Evolutionary conservation across 2,329 filamentous ascomycete genomes (phyloP).

Genomic region (Hymenoscyphus fraxineus): DNA sequence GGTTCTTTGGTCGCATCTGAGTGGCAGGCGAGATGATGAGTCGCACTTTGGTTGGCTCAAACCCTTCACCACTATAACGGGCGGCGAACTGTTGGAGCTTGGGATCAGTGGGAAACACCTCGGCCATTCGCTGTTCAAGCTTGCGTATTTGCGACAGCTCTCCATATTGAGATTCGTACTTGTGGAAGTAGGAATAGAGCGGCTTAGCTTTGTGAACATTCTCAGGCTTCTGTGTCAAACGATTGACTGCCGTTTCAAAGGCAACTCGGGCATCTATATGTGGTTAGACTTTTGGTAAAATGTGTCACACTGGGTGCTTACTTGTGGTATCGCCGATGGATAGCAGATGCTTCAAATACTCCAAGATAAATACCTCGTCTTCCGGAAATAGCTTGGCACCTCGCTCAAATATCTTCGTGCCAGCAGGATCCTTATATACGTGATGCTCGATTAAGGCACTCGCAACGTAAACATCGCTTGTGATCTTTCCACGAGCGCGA

Average conservation of each 20-base stretch:
- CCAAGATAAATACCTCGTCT: conserved; percentile 87
- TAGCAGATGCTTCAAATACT: conserved; percentile 93
- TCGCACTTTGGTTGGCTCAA: conserved; percentile 77
- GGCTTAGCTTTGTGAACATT: conserved; percentile 72
- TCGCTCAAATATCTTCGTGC: conserved; percentile 92
- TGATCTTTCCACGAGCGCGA: conserved; percentile 78
- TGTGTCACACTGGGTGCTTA: conserved; percentile 46
- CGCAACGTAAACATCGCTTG: conserved; percentile 91
- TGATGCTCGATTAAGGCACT: conserved; percentile 91
- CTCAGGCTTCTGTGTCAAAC: conserved; percentile 73
- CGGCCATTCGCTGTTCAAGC: conserved; percentile 86
- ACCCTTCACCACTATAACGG: conserved; percentile 68
- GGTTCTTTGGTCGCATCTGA: conserved; percentile 65
- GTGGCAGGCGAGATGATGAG: conserved; percentile 77
- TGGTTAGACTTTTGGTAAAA: conserved; percentile 20
- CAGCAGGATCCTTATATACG: conserved; percentile 90
- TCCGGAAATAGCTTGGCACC: conserved; percentile 91
- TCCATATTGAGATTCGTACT: conserved; percentile 91
- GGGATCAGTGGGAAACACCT: conserved; percentile 87
- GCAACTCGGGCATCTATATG: conserved; percentile 80
- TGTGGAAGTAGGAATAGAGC: conserved; percentile 88
- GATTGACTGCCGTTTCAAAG: conserved; percentile 89
- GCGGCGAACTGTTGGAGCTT: conserved; percentile 70
- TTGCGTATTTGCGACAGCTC: conserved; percentile 88
- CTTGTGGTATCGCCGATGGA: conserved; percentile 90